Evolutionary conservation across 257 asterid genomes (phyloP).

Genomic region (Schizonepeta tenuifolia): DNA sequence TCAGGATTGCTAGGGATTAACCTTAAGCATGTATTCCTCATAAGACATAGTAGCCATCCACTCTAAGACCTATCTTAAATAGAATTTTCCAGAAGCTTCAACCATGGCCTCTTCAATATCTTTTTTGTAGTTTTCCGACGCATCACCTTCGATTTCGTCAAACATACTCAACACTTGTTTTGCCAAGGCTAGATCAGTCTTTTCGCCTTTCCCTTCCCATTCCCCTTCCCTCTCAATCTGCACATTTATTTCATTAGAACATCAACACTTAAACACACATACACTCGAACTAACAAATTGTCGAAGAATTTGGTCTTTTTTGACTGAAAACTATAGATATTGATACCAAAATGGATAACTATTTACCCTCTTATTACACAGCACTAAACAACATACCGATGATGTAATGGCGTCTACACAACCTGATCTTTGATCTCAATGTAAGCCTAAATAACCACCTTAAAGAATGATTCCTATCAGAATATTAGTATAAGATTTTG

Average conservation of each 20-base stretch:
- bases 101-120: slow-evolving; percentile 49
- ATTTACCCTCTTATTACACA: not conserved
- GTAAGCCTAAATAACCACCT: slow-evolving; percentile 32
- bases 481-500: not conserved
- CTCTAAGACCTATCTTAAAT: too few relatives aligned
- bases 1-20: too few relatives aligned
- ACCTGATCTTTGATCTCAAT: slow-evolving; percentile 48
- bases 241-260: not conserved
- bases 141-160: slow-evolving; percentile 38
- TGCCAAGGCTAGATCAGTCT: slow-evolving; percentile 37
- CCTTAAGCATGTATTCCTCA: too few relatives aligned
- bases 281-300: not conserved
- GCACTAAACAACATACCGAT: slow-evolving; percentile 39
- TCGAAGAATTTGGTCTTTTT: not conserved
- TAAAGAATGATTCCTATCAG: not conserved
- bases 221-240: slow-evolving; percentile 47
- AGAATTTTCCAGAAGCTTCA: slow-evolving; percentile 33
- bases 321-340: not conserved
- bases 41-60: too few relatives aligned
- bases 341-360: not conserved
- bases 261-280: not conserved
- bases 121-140: slow-evolving; percentile 33
- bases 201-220: slow-evolving; percentile 48
- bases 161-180: slow-evolving; percentile 43
- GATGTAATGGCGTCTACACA: slow-evolving; percentile 45